Conservation (phyloP, 2,329 filamentous ascomycete species). For the Xylaria sp. region DNA sequence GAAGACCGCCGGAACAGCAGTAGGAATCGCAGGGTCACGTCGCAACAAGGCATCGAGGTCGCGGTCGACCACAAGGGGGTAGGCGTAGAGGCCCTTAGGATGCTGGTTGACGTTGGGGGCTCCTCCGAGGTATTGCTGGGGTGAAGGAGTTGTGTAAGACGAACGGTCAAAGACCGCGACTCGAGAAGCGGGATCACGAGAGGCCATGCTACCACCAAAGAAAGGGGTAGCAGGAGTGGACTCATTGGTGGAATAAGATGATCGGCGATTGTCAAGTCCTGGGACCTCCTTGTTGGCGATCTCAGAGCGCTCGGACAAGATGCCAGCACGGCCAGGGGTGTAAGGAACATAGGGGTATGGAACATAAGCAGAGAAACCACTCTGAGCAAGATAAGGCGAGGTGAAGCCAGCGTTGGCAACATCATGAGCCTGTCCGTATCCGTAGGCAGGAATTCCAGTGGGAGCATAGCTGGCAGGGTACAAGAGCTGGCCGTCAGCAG, state of each 20-base stretch:
- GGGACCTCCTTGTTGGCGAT: slow-evolving; percentile 66
- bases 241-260: slow-evolving; percentile 75
- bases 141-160: slow-evolving; percentile 74
- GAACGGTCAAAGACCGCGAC: slow-evolving; percentile 71
- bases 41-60: slow-evolving; percentile 73
- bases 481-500: slow-evolving; percentile 50
- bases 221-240: slow-evolving; percentile 74
- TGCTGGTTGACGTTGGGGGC: slow-evolving; percentile 48
- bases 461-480: slow-evolving; percentile 42
- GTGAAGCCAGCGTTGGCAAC: slow-evolving; percentile 47
- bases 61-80: slow-evolving; percentile 56
- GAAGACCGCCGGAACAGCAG: slow-evolving; percentile 89
- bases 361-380: slow-evolving; percentile 51
- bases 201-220: slow-evolving; percentile 67
- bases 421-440: slow-evolving; percentile 44
- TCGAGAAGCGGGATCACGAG: slow-evolving; percentile 69
- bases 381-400: slow-evolving; percentile 52
- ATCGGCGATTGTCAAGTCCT: slow-evolving; percentile 72
- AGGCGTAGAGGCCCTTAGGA: slow-evolving; percentile 55
- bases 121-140: slow-evolving; percentile 65
- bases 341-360: slow-evolving; percentile 60
- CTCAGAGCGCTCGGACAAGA: slow-evolving; percentile 59
- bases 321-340: slow-evolving; percentile 62
- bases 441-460: slow-evolving; percentile 43
- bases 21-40: slow-evolving; percentile 84